Evolutionary conservation across 2,329 filamentous ascomycete species (phyloP).

Genomic region (Plenodomus biglobosus): DNA sequence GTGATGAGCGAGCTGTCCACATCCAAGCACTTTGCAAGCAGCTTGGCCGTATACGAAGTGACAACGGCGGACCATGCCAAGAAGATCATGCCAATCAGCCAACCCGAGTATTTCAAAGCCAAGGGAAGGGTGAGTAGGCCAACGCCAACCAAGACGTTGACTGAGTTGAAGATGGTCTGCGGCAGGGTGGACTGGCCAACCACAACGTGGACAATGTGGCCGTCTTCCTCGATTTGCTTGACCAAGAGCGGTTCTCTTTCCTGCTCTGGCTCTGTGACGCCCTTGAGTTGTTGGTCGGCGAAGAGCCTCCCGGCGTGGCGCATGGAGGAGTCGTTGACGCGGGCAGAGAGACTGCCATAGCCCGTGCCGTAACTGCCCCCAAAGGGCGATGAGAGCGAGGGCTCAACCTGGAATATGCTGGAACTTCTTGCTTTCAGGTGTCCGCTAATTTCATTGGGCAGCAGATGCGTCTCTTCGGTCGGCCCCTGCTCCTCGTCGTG

Average conservation of each 20-base stretch:
- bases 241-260: constrained; percentile 75
- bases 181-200: constrained; percentile 94
- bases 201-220: constrained; percentile 80
- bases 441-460: constrained; percentile 32
- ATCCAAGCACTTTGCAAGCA: constrained; percentile 86
- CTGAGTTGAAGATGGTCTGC: constrained; percentile 95
- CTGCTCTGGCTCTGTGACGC: constrained; percentile 47
- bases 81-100: constrained; percentile 78
- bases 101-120: constrained; percentile 83
- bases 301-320: constrained; percentile 57
- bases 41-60: constrained; percentile 82
- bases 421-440: constrained; percentile 42
- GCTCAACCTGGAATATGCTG: constrained; percentile 53
- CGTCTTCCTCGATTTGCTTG: constrained; percentile 80
- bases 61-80: constrained; percentile 72
- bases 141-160: constrained; percentile 88
- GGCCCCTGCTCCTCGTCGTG: constrained; percentile 39
- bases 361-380: constrained; percentile 70
- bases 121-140: constrained; percentile 86
- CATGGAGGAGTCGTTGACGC: constrained; percentile 59
- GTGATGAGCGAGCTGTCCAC: constrained; percentile 83
- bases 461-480: constrained; percentile 34
- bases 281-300: constrained; percentile 50
- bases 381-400: constrained; percentile 65
- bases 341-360: constrained; percentile 61